These are phyloP conservation scores for Arbutus unedo DNA, from an alignment of 148 eudicot genomes.

Conservation along the genomic window DNA sequence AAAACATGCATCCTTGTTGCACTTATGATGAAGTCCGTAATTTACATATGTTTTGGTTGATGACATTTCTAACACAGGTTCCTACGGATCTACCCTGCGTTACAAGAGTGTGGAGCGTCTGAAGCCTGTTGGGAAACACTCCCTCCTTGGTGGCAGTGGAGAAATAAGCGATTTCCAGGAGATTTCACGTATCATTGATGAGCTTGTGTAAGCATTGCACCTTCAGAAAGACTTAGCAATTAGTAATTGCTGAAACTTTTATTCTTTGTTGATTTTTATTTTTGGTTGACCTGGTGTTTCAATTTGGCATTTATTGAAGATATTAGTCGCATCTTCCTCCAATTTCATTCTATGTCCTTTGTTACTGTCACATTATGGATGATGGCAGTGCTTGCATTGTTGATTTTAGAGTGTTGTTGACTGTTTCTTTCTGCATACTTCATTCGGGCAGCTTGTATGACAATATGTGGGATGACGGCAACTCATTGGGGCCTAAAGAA, in stretches of 20 bases:
- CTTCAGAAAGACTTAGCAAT: not conserved
- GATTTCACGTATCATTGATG: constrained; percentile 71
- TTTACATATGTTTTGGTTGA: not conserved
- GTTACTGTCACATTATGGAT: not conserved
- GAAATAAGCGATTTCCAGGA: constrained; percentile 98
- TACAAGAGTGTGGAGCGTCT: constrained; percentile 90
- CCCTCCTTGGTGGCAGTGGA: constrained; percentile 91
- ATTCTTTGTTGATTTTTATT: not conserved
- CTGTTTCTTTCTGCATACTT: constrained; percentile 5
- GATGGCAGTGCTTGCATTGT: not conserved
- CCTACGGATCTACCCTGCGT: constrained; percentile 91
- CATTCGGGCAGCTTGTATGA: constrained; percentile 58
- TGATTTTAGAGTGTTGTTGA: not conserved
- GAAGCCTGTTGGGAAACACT: constrained; percentile 86
- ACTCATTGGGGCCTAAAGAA: constrained; percentile 92
- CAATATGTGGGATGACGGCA: constrained; percentile 99
- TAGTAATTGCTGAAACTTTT: not conserved
- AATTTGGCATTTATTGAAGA: not conserved
- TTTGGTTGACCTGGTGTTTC: not conserved
- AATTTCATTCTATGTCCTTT: not conserved
- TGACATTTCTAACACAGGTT: constrained; percentile 45
- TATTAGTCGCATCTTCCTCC: not conserved
- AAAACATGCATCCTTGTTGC: not conserved
- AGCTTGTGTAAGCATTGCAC: constrained; percentile 64
- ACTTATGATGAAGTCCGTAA: not conserved